Conservation (phyloP, 768 basidiomycete species). For the Tricholoma terreum region DNA sequence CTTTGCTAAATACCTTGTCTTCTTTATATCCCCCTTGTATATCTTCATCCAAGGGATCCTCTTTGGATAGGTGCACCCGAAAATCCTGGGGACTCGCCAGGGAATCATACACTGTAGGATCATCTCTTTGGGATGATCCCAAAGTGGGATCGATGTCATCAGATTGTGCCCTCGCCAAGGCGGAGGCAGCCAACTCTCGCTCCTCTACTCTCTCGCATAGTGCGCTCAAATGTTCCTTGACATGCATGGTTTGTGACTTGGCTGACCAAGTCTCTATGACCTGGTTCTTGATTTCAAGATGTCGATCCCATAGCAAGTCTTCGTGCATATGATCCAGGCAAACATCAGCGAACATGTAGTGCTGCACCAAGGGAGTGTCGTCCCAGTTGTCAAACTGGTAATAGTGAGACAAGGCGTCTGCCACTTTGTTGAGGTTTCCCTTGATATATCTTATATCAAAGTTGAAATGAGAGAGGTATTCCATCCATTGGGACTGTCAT, state of each 20-base stretch:
- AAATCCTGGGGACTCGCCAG: not conserved
- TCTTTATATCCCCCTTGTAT: not conserved
- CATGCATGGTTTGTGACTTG: not conserved
- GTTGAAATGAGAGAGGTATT: conserved; percentile 27
- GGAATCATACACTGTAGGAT: not conserved
- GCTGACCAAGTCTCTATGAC: not conserved
- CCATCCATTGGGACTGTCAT: conserved; percentile 21
- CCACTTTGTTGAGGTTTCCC: conserved; percentile 24
- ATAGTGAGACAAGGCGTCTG: conserved; percentile 11
- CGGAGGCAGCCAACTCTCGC: not conserved
- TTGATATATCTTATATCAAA: conserved; percentile 20
- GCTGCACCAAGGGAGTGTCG: conserved; percentile 4
- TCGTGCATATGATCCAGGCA: conserved; percentile 17
- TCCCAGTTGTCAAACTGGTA: conserved; percentile 5
- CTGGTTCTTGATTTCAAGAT: not conserved
- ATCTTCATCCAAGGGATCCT: not conserved
- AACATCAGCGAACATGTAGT: not conserved
- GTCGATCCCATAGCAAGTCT: not conserved
- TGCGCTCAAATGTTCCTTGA: not conserved
- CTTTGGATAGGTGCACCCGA: not conserved
- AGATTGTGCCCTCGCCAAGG: not conserved
- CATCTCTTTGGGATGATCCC: not conserved
- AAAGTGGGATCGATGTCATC: not conserved
- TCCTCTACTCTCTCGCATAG: not conserved
- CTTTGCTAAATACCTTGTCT: not conserved